Evolutionary conservation across 2,329 filamentous ascomycete species (phyloP), one percentile per base, ranked within the genome.

Genomic region (Colletotrichum camelliae): DNA sequence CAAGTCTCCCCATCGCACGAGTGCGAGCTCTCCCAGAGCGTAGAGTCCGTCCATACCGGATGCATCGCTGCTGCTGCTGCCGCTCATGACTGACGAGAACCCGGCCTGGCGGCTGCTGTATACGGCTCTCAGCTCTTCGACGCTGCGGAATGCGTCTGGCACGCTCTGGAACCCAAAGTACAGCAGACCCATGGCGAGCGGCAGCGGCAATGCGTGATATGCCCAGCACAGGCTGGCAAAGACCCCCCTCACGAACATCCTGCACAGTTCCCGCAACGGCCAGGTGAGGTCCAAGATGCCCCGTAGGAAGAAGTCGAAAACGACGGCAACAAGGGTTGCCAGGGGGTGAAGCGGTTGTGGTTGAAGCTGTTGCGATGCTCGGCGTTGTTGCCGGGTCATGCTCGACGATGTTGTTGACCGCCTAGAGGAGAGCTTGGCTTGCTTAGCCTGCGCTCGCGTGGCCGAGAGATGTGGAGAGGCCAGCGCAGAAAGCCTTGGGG

Each of bases 151-250:
- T 2, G 61, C 71, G 15, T 75, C 71, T 10, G 72, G 74, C 7
- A 75, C 67, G 66, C 66, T 74, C 35, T 76, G 74, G 27, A 76
- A 76, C 5, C 71, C 74, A 48, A 61, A 75, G 33, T 76, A 76
- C 27, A 76, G 67, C 24, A 76, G 67, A 6, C 74, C 74, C 24
- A 76, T 16, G 24, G 71, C 74, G 16, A 76, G 43, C 4, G 74
- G 74, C 61, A 76, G 62, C 15, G 74, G 74, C 7, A 76, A 39
- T 5, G 74, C 74, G 16, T 74, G 61, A 13, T 76, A 76, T 7
- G 74, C 70, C 74, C 74, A 76, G 29, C 43, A 52, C 21, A 76
- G 58, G 57, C 70, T 69, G 70, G 58, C 71, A n/a, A 76, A 58
- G 18, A 74, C 48, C 9, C 74, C 64, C 48, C 58, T 74, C n/a